A percentile compares a stretch with the other conserved stretches of the same genome.
Conservation (phyloP, 768 basidiomycete genomes). For the Amanita subjunquillea region DNA sequence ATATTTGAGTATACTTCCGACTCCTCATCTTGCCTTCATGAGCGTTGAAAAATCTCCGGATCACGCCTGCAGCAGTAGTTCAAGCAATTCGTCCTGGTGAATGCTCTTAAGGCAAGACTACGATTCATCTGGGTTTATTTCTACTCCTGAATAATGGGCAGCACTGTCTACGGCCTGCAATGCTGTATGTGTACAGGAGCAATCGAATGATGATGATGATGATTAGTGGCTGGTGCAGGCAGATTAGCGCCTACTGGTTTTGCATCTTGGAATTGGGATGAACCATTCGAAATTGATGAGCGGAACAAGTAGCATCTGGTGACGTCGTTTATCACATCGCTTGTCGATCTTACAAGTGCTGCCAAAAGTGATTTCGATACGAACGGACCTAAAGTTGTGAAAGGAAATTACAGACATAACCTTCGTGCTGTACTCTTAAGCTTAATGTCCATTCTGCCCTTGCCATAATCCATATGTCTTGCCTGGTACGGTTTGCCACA, state of each 20-base stretch:
- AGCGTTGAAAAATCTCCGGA: no score
- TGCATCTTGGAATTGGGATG: conserved; percentile 7
- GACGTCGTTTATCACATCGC: conserved; percentile 8
- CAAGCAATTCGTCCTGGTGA: no score
- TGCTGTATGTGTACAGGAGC: conserved; percentile 40
- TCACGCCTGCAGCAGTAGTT: no score
- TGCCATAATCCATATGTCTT: conserved; percentile 91
- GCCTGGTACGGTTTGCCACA: conserved; percentile 96
- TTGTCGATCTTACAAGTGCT: conserved; percentile 9
- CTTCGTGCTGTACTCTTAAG: conserved; percentile 13
- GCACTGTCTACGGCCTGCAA: conserved; percentile 50
- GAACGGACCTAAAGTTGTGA: neutral
- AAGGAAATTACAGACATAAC: neutral
- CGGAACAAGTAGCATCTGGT: conserved; percentile 10
- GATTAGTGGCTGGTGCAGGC: conserved; percentile 35
- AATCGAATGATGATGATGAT: conserved; percentile 34
- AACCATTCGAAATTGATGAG: no score
- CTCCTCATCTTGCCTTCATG: no score
- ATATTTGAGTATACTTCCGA: no score
- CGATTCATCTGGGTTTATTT: no score
- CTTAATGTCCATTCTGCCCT: conserved; percentile 23
- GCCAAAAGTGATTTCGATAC: neutral
- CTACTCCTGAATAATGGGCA: no score
- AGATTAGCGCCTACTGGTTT: conserved; percentile 11
- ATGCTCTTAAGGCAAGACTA: no score